Evolutionary conservation across 306 rosid genomes (phyloP).

Genomic region (Nissolia schottii): DNA sequence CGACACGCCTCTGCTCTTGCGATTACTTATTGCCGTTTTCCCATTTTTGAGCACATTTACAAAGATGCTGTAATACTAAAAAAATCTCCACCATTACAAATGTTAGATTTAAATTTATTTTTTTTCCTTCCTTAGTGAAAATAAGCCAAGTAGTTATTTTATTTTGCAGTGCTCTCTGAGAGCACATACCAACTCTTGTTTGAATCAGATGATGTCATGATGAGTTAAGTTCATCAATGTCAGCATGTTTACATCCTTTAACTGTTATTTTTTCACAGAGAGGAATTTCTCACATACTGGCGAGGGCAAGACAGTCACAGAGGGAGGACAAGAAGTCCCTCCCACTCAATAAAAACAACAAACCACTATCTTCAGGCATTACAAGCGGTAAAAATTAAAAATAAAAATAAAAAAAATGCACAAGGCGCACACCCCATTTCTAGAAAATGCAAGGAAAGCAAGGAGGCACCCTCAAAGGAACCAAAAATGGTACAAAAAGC

Average conservation of each 20-base stretch:
- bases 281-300: background rate
- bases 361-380: too few relatives aligned
- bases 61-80: slow-evolving; percentile 67
- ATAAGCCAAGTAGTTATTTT: background rate
- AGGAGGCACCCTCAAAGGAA: too few relatives aligned
- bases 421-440: too few relatives aligned
- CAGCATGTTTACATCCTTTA: background rate
- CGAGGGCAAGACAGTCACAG: too few relatives aligned
- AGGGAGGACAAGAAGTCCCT: too few relatives aligned
- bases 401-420: too few relatives aligned
- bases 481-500: too few relatives aligned
- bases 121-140: slow-evolving; percentile 23
- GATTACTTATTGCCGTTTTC: slow-evolving; percentile 80
- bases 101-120: background rate
- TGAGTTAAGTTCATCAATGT: background rate
- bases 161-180: background rate
- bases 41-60: slow-evolving; percentile 94
- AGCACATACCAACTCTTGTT: background rate
- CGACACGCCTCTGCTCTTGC: slow-evolving; percentile 72
- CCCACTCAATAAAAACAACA: too few relatives aligned
- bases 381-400: too few relatives aligned
- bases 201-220: slow-evolving; percentile 11
- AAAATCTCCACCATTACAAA: background rate
- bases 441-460: too few relatives aligned
- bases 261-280: background rate